Percentiles rank a stretch among this genome's conserved stretches.
Evolutionary conservation across 2,329 filamentous ascomycete species (phyloP).

Genomic region (Talaromyces sp.): DNA sequence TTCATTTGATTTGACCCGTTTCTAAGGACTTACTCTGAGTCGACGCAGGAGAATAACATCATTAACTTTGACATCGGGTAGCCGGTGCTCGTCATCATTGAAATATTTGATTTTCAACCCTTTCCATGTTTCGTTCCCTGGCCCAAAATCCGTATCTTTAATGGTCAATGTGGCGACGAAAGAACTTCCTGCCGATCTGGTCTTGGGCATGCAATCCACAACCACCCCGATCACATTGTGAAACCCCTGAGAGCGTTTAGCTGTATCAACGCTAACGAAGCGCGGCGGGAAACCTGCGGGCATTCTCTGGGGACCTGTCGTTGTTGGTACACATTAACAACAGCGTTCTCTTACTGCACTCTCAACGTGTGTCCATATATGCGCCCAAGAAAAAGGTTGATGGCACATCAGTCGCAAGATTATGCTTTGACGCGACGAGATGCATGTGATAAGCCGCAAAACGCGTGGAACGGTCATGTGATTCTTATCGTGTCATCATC

Average conservation of each 20-base stretch:
- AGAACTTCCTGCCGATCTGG: constrained; percentile 53
- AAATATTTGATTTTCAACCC: constrained; percentile 60
- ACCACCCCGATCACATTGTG: constrained; percentile 68
- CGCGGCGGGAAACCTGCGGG: constrained; percentile 35
- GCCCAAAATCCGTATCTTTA: constrained; percentile 53
- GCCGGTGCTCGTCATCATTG: constrained; percentile 38
- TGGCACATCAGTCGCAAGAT: not conserved
- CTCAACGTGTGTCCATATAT: not conserved
- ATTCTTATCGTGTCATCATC: not conserved
- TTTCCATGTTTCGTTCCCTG: constrained; percentile 34
- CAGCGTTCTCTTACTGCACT: not conserved
- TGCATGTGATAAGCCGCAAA: not conserved
- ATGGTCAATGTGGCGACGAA: constrained; percentile 60
- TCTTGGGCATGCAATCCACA: constrained; percentile 58
- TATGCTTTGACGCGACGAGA: not conserved
- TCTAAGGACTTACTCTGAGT: constrained; percentile 49
- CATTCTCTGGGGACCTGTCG: constrained; percentile 7
- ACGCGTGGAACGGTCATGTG: not conserved
- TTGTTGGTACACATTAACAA: not conserved
- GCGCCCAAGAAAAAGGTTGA: too few species aligned
- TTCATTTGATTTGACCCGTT: not conserved
- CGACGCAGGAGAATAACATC: constrained; percentile 64
- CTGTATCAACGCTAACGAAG: constrained; percentile 49
- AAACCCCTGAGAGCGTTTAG: constrained; percentile 30
- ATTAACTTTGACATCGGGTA: constrained; percentile 48